A percentile compares a stretch with the other conserved stretches of the same genome.
Evolutionary conservation across 805 yeast genomes (phyloP).

Genomic region (Ogataea nonfermentans): DNA sequence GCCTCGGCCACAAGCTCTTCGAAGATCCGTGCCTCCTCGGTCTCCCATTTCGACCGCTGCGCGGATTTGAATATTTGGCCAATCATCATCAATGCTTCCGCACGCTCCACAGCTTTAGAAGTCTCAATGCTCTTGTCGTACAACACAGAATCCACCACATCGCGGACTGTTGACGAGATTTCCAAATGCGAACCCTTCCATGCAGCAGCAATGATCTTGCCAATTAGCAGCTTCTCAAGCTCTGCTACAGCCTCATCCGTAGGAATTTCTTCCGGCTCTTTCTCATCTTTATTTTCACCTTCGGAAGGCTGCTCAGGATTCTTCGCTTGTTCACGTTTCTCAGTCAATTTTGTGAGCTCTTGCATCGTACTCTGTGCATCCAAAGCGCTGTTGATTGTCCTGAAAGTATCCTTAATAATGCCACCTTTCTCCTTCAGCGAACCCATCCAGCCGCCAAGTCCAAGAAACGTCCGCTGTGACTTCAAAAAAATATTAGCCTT

Average conservation of each 20-base stretch:
- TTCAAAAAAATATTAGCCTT: conserved; percentile 73
- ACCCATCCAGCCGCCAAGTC: conserved; percentile 80
- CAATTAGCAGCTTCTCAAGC: conserved; percentile 77
- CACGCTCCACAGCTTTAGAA: conserved; percentile 66
- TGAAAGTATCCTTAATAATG: conserved; percentile 78
- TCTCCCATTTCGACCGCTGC: conserved; percentile 79
- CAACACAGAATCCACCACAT: conserved; percentile 76
- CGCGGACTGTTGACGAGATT: conserved; percentile 73
- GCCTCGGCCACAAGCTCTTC: conserved; percentile 93
- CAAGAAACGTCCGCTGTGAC: conserved; percentile 73
- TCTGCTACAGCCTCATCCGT: conserved; percentile 64
- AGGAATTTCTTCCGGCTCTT: conserved; percentile 30
- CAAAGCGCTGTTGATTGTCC: conserved; percentile 75
- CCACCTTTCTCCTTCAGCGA: conserved; percentile 82
- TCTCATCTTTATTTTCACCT: conserved; percentile 10
- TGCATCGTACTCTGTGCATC: conserved; percentile 83
- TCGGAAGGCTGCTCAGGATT: conserved; percentile 25
- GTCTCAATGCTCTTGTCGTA: conserved; percentile 62
- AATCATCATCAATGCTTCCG: conserved; percentile 71
- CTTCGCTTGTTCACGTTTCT: conserved; percentile 35
- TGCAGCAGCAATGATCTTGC: conserved; percentile 88
- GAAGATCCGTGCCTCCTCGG: conserved; percentile 86
- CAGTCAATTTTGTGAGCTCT: conserved; percentile 72
- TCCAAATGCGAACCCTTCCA: conserved; percentile 95
- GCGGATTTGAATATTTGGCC: conserved; percentile 69